Percentiles rank a stretch among this genome's conserved stretches.
Conservation (phyloP, 2,329 filamentous ascomycete genomes). For the Ophiocordyceps camponoti-floridani region DNA sequence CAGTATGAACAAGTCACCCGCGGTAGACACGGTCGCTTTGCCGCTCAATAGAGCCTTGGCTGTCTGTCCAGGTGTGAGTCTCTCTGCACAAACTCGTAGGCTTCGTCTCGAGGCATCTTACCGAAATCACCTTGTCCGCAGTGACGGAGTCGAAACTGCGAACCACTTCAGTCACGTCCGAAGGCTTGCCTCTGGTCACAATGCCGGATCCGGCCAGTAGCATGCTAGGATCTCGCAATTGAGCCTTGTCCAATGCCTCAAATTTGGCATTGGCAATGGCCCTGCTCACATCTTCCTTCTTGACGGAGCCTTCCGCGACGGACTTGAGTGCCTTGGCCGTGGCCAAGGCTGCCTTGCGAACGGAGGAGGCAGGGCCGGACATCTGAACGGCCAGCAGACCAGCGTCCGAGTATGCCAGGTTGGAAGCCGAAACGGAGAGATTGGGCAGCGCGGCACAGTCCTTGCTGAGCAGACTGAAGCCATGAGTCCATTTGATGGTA, state of each 20-base stretch:
- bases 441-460: slow-evolving; percentile 48
- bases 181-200: slow-evolving; percentile 62
- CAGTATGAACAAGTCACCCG: slow-evolving; percentile 81
- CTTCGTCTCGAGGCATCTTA: slow-evolving; percentile 28
- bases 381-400: slow-evolving; percentile 77
- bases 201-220: slow-evolving; percentile 73
- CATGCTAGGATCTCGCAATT: slow-evolving; percentile 60
- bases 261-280: slow-evolving; percentile 89
- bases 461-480: slow-evolving; percentile 82
- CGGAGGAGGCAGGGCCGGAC: slow-evolving; percentile 52
- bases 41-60: slow-evolving; percentile 75
- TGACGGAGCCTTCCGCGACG: slow-evolving; percentile 56
- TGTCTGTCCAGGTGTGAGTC: slow-evolving; percentile 33
- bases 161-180: slow-evolving; percentile 65
- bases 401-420: slow-evolving; percentile 81
- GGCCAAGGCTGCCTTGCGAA: slow-evolving; percentile 57
- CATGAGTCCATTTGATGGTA: slow-evolving; percentile 86
- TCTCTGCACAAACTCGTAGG: neutral
- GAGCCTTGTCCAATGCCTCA: slow-evolving; percentile 64
- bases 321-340: slow-evolving; percentile 69
- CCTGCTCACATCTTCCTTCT: slow-evolving; percentile 78
- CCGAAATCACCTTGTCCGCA: slow-evolving; percentile 67
- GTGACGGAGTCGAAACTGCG: slow-evolving; percentile 68
- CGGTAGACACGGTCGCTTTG: slow-evolving; percentile 76
- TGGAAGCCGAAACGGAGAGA: slow-evolving; percentile 54